These are phyloP conservation scores for Penicillium robsamsonii DNA, from an alignment of 495 filamentous ascomycete species.

Conservation along the genomic window DNA sequence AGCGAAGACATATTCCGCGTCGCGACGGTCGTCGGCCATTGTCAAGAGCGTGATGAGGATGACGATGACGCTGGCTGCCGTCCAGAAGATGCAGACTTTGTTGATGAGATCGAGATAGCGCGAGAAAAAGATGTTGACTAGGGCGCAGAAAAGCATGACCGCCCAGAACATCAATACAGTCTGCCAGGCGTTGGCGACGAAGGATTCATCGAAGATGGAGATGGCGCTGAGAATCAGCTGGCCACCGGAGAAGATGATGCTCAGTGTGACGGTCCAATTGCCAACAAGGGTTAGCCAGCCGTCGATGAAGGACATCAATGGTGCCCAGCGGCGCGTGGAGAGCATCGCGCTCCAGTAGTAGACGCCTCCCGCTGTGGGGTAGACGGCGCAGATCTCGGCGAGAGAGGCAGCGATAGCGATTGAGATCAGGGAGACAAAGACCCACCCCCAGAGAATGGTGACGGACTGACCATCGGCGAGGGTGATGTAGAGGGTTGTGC, in stretches of 20 bases:
- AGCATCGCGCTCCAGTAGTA: conserved; percentile 77
- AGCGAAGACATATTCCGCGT: conserved; percentile 58
- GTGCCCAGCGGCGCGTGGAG: conserved; percentile 54
- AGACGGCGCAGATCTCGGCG: conserved; percentile 74
- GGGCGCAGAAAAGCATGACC: conserved; percentile 56
- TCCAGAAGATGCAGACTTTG: conserved; percentile 69
- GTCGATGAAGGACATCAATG: conserved; percentile 64
- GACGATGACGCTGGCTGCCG: conserved; percentile 56
- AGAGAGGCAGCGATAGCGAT: conserved; percentile 68
- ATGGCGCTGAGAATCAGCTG: conserved; percentile 63
- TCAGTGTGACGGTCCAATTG: conserved; percentile 60
- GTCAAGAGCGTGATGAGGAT: conserved; percentile 57
- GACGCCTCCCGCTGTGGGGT: conserved; percentile 66
- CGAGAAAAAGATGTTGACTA: conserved; percentile 57
- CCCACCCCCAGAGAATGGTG: conserved; percentile 67
- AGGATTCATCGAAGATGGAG: conserved; percentile 59
- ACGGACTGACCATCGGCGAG: conserved; percentile 63
- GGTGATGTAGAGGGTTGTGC: conserved; percentile 68
- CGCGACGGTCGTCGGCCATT: conserved; percentile 54
- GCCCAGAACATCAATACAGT: conserved; percentile 65
- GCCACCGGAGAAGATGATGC: conserved; percentile 50
- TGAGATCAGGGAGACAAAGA: conserved; percentile 69
- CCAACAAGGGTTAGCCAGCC: conserved; percentile 75
- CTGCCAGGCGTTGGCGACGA: conserved; percentile 60
- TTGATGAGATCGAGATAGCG: conserved; percentile 63